Evolutionary conservation across 2,329 filamentous ascomycete species (phyloP).

Genomic region (Colletotrichum viniferum): DNA sequence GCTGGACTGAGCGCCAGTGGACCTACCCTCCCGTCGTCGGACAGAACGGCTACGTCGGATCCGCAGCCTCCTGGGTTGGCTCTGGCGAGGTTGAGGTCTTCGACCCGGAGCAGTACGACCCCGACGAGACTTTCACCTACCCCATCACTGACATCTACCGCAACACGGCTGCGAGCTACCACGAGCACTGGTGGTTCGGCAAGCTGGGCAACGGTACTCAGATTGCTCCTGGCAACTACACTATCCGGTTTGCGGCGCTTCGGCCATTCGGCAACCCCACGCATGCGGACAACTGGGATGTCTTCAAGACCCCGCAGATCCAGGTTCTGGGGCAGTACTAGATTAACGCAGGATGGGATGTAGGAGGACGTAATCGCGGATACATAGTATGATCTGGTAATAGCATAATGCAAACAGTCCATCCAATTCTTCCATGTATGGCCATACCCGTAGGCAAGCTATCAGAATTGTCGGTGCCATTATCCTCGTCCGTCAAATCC

Average conservation of each 20-base stretch:
- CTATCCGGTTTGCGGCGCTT: conserved; percentile 44
- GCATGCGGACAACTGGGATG: conserved; percentile 46
- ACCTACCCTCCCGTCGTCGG: conserved; percentile 29
- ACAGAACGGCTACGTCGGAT: conserved; percentile 31
- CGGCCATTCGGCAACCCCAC: conserved; percentile 44
- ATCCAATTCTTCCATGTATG: not conserved
- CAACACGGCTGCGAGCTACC: conserved; percentile 11
- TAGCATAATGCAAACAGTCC: not conserved
- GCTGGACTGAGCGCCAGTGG: conserved; percentile 31
- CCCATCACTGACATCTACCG: conserved; percentile 26
- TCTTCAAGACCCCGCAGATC: conserved; percentile 37
- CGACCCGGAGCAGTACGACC: conserved; percentile 25
- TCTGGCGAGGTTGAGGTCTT: conserved; percentile 20
- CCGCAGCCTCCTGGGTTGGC: conserved; percentile 30
- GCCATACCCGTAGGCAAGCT: not conserved
- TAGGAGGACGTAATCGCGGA: not conserved
- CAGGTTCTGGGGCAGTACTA: conserved; percentile 31
- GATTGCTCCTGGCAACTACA: conserved; percentile 45
- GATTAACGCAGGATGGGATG: not conserved
- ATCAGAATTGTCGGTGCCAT: not conserved
- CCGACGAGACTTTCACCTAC: conserved; percentile 29
- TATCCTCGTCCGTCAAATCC: not conserved
- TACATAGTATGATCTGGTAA: not conserved
- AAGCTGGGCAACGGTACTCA: conserved; percentile 46
- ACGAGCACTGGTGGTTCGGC: conserved; percentile 44